phyloP scores from a whole-genome alignment of 306 rosid genomes.

The Vigna mungo region DNA sequence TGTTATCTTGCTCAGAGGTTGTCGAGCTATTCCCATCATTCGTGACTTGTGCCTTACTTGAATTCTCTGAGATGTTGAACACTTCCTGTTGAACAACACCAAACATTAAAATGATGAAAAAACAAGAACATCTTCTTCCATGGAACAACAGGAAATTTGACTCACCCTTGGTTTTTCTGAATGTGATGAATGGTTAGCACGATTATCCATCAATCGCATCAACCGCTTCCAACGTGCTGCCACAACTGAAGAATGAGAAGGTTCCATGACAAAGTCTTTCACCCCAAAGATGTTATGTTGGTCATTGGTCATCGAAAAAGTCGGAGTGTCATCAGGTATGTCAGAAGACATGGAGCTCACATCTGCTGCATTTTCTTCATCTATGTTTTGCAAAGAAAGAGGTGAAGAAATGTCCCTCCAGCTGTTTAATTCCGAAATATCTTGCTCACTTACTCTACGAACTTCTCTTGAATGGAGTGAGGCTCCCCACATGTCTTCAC shows the following conservation, averaged over 20 bases:
- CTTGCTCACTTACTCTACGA: conserved; percentile 43
- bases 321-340: conserved; percentile 44
- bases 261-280: conserved; percentile 33
- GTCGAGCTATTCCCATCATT: conserved; percentile 39
- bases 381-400: conserved; percentile 33
- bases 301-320: conserved; percentile 18
- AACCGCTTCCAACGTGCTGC: conserved; percentile 42
- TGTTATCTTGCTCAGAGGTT: conserved; percentile 27
- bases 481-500: conserved; percentile 63
- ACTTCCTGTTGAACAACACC: conserved; percentile 46
- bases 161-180: conserved; percentile 56
- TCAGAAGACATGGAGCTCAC: conserved; percentile 50
- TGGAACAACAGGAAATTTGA: conserved; percentile 7
- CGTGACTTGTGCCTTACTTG: conserved; percentile 31
- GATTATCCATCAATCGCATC: conserved; percentile 43
- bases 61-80: conserved; percentile 38
- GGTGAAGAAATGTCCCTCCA: conserved; percentile 44
- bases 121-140: background rate
- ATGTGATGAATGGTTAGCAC: conserved; percentile 37
- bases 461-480: conserved; percentile 47
- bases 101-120: background rate
- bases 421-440: conserved; percentile 42
- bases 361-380: conserved; percentile 58
- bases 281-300: conserved; percentile 38
- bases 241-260: conserved; percentile 50